Evolutionary conservation across 1,284 basidiomycete species (phyloP).

Genomic region (Ceratobasidium sp.): DNA sequence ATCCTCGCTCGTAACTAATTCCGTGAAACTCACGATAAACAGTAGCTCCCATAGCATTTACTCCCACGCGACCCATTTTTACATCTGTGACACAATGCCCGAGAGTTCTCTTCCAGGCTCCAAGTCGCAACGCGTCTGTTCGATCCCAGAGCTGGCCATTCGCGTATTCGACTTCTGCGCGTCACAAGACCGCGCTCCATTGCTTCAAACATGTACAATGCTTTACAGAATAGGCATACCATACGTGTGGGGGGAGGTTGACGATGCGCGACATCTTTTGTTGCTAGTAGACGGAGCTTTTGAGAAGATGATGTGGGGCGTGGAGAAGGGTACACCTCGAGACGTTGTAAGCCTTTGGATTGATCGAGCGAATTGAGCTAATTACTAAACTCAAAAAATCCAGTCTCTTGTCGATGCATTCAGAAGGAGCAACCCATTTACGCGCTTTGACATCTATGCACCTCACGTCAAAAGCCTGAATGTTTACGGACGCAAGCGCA

Average conservation of each 20-base stretch:
- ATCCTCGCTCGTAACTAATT: no score
- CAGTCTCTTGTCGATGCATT: no score
- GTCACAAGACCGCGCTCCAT: background rate
- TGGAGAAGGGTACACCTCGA: no score
- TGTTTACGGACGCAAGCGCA: background rate
- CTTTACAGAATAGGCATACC: background rate
- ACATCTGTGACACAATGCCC: no score
- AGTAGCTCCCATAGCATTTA: no score
- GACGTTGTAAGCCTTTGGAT: no score
- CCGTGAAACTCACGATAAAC: no score
- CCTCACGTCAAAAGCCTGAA: background rate
- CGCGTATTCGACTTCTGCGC: background rate
- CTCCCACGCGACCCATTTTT: no score
- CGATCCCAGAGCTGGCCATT: background rate
- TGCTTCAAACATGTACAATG: background rate
- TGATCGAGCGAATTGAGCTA: no score
- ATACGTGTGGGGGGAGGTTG: background rate
- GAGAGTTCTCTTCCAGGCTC: background rate
- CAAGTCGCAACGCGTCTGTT: background rate
- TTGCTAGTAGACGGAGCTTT: background rate
- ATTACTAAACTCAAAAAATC: no score
- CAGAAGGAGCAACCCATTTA: background rate
- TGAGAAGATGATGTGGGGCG: no score
- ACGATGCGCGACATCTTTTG: no score
- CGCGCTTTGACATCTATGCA: constrained; percentile 20